Evolutionary conservation across 768 basidiomycete genomes (phyloP).

Genomic region (Boletus rubroflammeus): DNA sequence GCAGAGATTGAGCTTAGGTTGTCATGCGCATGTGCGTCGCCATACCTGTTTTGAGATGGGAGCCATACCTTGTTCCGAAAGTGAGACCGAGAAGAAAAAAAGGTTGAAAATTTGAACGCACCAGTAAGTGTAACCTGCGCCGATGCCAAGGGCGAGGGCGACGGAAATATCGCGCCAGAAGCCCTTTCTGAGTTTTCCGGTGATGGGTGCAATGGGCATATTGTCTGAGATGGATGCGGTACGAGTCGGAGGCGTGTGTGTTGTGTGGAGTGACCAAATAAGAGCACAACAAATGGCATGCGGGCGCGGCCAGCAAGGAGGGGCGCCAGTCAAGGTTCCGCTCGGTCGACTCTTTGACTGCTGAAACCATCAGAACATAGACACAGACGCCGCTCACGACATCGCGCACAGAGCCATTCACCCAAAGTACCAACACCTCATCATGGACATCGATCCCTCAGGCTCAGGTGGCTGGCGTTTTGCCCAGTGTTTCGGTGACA

Average conservation of each 20-base stretch:
- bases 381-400: constrained; percentile 8
- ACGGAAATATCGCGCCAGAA: constrained; percentile 82
- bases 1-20: constrained; percentile 15
- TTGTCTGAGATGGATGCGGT: constrained; percentile 36
- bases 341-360: constrained; percentile 17
- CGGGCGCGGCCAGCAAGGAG: constrained; percentile 12
- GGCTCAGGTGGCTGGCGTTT: constrained; percentile 94
- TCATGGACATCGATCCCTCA: constrained; percentile 81
- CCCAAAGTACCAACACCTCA: constrained; percentile 14
- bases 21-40: not conserved
- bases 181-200: constrained; percentile 89
- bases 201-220: constrained; percentile 86
- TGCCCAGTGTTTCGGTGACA: constrained; percentile 99
- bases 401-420: constrained; percentile 8
- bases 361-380: constrained; percentile 6
- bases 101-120: constrained; percentile 37
- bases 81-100: constrained; percentile 26
- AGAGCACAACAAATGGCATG: constrained; percentile 30
- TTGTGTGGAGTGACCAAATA: constrained; percentile 26
- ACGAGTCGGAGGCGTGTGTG: constrained; percentile 22
- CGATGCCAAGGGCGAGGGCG: constrained; percentile 72
- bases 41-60: constrained; percentile 75
- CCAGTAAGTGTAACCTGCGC: constrained; percentile 81
- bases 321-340: constrained; percentile 17
- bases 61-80: constrained; percentile 62